Conservation (phyloP, 1,139 yeast species). For the Pichia sp. region DNA sequence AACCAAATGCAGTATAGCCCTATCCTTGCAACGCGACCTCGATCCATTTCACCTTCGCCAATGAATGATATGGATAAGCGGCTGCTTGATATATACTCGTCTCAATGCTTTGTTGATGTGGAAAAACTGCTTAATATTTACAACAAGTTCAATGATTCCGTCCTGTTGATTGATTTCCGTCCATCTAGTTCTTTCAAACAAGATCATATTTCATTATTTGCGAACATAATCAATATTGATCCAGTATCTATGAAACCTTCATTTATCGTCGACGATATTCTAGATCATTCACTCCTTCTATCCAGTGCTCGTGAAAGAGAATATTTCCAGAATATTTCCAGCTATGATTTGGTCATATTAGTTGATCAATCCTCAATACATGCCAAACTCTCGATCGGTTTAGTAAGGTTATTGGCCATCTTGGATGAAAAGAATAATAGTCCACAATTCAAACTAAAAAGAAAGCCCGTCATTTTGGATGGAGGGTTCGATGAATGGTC, state of each 20-base stretch:
- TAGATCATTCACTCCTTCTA: slow-evolving; percentile 26
- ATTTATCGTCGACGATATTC: slow-evolving; percentile 28
- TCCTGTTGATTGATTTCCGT: slow-evolving; percentile 52
- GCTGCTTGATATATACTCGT: slow-evolving; percentile 4
- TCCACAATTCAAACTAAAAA: slow-evolving; percentile 39
- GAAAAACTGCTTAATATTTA: slow-evolving; percentile 21
- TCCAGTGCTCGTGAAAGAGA: slow-evolving; percentile 31
- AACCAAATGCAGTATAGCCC: too few species aligned
- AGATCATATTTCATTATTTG: slow-evolving; percentile 45
- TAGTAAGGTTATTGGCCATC: slow-evolving; percentile 30
- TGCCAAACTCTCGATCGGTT: slow-evolving; percentile 12
- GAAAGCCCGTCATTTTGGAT: slow-evolving; percentile 47
- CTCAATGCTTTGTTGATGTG: slow-evolving; percentile 7
- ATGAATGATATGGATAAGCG: not conserved
- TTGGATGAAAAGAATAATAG: slow-evolving; percentile 29
- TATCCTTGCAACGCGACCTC: slow-evolving; percentile 3
- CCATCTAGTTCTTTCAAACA: slow-evolving; percentile 39
- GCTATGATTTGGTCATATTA: slow-evolving; percentile 47
- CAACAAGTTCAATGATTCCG: slow-evolving; percentile 16
- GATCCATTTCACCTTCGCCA: slow-evolving; percentile 10
- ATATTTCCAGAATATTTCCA: slow-evolving; percentile 37
- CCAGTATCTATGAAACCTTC: slow-evolving; percentile 40
- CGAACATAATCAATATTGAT: slow-evolving; percentile 50
- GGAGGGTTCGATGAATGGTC: slow-evolving; percentile 50
- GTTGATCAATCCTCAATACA: slow-evolving; percentile 37